Base-by-base conservation (phyloP, 2,329 filamentous ascomycete genomes). In the Sclerotiophoma versabilis region DNA sequence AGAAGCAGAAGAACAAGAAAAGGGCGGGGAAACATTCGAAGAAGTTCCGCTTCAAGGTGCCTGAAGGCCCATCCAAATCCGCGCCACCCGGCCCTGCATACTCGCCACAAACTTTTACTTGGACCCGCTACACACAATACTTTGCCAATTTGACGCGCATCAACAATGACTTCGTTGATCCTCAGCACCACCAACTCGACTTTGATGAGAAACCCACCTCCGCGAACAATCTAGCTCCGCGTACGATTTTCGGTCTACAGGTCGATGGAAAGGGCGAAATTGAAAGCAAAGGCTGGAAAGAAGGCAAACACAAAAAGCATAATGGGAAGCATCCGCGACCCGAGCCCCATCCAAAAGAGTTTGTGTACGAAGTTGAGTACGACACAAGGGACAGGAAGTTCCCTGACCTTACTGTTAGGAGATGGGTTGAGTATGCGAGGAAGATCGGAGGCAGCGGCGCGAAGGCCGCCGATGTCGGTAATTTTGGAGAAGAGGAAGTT, bases 141-240 rank as follows among this genome's bases (percentile, higher is more conserved):
- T 97, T 87, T 74, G 92, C 93, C 57, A 99, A 99, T 73, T 79
- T 99, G n/a, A 98, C 93, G 0, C 79, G 85, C 54, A 88, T 96
- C 76, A 96, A 98, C 76, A 90, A 92, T 64, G 85, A 90, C 55
- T 81, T 87, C 30, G 60, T 67, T 27, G 62, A 66, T 19, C 49
- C 61, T 15, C 45, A 53, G 26, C 44, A 56, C 4, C 36, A 39
- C 5, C 20, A 23, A 12, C 32, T n/a, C 38, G 41, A 52, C 5
- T 7, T 47, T 6, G 46, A 50, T 11, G 38, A 15, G n/a, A 15
- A 44, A 11, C 11, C 22, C 4, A 36, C 27, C 1, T 59, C 61
- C 3, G 22, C 29, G 4, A 63, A 66, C 25, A 30, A 58, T 4
- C n/a, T 57, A 1, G 45, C 49, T 3, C 57, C 61, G 4, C 41